A percentile compares a stretch with the other conserved stretches of the same genome.
Conservation (phyloP, 176 grass and related monocot species). For the Bonia amplexicaulis region DNA sequence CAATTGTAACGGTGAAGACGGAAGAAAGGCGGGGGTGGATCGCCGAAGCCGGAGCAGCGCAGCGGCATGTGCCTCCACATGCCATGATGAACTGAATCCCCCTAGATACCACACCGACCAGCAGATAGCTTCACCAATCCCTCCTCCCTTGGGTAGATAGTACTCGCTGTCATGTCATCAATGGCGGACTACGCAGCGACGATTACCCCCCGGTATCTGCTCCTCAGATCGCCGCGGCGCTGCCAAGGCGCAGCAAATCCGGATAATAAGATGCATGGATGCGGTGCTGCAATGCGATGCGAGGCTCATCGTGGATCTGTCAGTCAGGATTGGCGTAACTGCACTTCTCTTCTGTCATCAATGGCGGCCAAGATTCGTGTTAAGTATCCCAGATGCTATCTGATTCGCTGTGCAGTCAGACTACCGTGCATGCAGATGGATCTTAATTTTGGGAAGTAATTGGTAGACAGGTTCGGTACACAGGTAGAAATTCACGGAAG, state of each 20-base stretch:
- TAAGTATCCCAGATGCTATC: background rate
- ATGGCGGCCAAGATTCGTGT: constrained; percentile 23
- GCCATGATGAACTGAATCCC: constrained; percentile 40
- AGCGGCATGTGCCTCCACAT: constrained; percentile 61
- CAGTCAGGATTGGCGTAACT: background rate
- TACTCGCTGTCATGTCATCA: constrained; percentile 21
- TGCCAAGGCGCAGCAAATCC: background rate
- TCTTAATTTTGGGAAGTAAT: background rate
- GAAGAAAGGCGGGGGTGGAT: background rate
- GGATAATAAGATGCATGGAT: background rate
- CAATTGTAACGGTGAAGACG: background rate
- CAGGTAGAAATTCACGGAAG: background rate
- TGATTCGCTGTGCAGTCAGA: background rate
- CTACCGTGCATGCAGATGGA: background rate
- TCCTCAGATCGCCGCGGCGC: background rate
- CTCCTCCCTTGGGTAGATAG: background rate
- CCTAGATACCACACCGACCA: constrained; percentile 4
- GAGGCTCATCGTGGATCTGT: background rate
- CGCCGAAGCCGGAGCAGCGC: background rate
- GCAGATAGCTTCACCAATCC: background rate
- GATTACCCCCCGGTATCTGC: background rate
- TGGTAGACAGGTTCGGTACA: background rate
- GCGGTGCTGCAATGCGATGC: background rate
- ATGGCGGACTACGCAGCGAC: background rate
- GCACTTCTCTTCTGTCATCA: background rate